These are phyloP conservation scores for Furcasterigmium furcatum DNA, from an alignment of 2,329 filamentous ascomycete species.

Conservation along the genomic window DNA sequence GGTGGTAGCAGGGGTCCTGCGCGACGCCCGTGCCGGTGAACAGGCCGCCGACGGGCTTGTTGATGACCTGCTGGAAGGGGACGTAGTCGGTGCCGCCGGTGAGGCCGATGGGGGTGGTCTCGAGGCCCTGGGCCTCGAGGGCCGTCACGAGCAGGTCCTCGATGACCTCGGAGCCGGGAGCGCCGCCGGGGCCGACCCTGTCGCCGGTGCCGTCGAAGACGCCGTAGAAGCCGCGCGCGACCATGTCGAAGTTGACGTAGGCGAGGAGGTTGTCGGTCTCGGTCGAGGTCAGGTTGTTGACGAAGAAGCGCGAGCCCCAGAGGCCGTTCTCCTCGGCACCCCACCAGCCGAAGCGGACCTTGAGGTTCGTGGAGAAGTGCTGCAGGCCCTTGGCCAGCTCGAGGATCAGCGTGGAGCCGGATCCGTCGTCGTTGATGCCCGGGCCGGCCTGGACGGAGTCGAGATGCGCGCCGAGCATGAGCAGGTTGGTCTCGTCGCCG, in stretches of 20 bases:
- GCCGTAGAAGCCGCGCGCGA: slow-evolving; percentile 28
- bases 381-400: slow-evolving; percentile 34
- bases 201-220: slow-evolving; percentile 30
- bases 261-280: slow-evolving; percentile 29
- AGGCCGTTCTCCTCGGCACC: slow-evolving; percentile 41
- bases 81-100: slow-evolving; percentile 57
- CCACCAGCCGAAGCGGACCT: slow-evolving; percentile 41
- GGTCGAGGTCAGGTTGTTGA: slow-evolving; percentile 24
- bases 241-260: slow-evolving; percentile 40
- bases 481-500: slow-evolving; percentile 36
- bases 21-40: slow-evolving; percentile 58
- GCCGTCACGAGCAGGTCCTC: slow-evolving; percentile 28
- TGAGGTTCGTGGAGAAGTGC: slow-evolving; percentile 29
- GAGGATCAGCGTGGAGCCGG: slow-evolving; percentile 34
- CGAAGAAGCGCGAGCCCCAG: slow-evolving; percentile 29
- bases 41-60: slow-evolving; percentile 51
- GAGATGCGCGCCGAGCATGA: slow-evolving; percentile 39
- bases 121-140: slow-evolving; percentile 25
- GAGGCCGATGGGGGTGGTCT: slow-evolving; percentile 19
- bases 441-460: slow-evolving; percentile 40
- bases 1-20: slow-evolving; percentile 26
- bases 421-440: slow-evolving; percentile 44
- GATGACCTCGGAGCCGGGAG: slow-evolving; percentile 25
- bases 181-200: slow-evolving; percentile 30
- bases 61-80: slow-evolving; percentile 51